Evolutionary conservation across 2,329 filamentous ascomycete genomes (phyloP), one percentile per base, ranked within the genome.

Genomic region (Ophiostoma sp.): DNA sequence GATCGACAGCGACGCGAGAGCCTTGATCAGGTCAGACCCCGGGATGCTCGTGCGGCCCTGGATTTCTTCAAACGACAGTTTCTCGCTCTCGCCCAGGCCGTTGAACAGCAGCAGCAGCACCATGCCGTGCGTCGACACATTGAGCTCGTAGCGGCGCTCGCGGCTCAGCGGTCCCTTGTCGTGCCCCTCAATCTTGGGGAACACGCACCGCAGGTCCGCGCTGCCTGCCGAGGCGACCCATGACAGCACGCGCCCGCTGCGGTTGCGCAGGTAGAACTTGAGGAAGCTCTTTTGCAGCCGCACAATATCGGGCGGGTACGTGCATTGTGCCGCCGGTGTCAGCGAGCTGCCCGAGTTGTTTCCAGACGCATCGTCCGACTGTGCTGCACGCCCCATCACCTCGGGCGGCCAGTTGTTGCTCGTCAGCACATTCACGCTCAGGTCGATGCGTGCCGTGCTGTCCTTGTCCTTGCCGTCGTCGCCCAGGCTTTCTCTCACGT

Each of bases 371-470:
- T 36, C 36, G 5, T 42, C 47, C 38, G 47, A 8, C 44, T 40
- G 44, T 8, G 41, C 11, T 18, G 18, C 42, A 70, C 86, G 77
- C 7, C 89, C 88, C 87, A 97, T 93, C 12, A 92, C 87, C 74
- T 97, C 93, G 72, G 93, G 87, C 1, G 95, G 95, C 95, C 95
- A 99, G 76, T 92, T 94, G 77, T 96, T 97, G 73, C 89, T 93
- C 0, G 93, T 97, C 52, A 99, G 84, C 42, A 99, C 89, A 72
- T 88, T 92, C 78, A 97, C 89, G 65, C 85, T 85, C 38, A 99
- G 83, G 64, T 98, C 95, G 41, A 94, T 86, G 42, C 84, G 86
- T 75, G 36, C 58, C 16, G 58, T 62, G 14, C 58, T 41, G 58
- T 41, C 16, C 38, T 9, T 38, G 38, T 18, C 55, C 42, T 36